Conservation (phyloP, 129 eudicot species). For the Centrapalus pauciflorus region DNA sequence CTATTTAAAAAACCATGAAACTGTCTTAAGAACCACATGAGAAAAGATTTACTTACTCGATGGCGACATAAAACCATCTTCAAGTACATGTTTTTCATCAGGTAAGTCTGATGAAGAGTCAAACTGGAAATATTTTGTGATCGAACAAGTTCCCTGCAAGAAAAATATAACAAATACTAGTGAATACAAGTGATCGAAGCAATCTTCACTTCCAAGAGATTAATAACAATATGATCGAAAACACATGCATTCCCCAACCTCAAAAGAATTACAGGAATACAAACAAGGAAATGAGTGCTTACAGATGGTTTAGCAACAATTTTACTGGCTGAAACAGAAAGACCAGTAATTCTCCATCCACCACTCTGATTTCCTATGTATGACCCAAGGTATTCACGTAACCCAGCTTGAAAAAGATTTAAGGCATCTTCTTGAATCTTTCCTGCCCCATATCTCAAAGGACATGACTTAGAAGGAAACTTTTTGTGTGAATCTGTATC, state of each 20-base stretch:
- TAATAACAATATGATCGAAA: not conserved
- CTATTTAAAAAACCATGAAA: not conserved
- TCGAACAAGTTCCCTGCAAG: slow-evolving; percentile 79
- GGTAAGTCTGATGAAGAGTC: slow-evolving; percentile 22
- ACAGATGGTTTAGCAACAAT: slow-evolving; percentile 72
- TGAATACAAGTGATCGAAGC: not conserved
- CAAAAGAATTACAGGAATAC: no score
- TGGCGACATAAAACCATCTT: slow-evolving; percentile 35
- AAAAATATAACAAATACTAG: not conserved
- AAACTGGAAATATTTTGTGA: slow-evolving; percentile 58
- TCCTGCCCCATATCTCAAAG: slow-evolving; percentile 69
- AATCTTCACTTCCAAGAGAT: not conserved
- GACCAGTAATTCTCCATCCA: slow-evolving; percentile 77
- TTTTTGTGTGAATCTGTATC: slow-evolving; percentile 70
- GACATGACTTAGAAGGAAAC: slow-evolving; percentile 92
- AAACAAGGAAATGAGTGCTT: slow-evolving; percentile 24
- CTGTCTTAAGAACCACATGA: not conserved
- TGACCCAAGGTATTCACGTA: slow-evolving; percentile 71
- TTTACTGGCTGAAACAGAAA: slow-evolving; percentile 89
- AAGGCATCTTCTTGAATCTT: slow-evolving; percentile 83
- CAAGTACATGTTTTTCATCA: slow-evolving; percentile 30
- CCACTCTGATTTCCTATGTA: slow-evolving; percentile 31
- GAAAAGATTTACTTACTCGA: slow-evolving; percentile 35
- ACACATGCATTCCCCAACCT: no score
- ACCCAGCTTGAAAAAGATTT: slow-evolving; percentile 69